A percentile compares a stretch with the other conserved stretches of the same genome.
phyloP scores from a whole-genome alignment of 225 moss, liverwort and hornwort genomes.

The Sphagnum contortum region DNA sequence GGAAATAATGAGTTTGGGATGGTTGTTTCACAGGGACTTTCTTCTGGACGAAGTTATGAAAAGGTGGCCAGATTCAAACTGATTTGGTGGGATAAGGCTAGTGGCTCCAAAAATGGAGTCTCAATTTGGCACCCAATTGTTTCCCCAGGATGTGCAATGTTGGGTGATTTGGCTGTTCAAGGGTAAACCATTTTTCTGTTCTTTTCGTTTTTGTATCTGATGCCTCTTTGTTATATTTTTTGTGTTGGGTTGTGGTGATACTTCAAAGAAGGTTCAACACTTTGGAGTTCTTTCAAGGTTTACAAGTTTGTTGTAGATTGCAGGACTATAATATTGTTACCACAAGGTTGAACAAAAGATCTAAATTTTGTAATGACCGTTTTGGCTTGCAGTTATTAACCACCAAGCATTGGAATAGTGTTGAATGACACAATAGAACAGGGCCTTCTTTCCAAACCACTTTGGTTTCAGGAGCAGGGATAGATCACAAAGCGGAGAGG shows the following conservation, averaged over 20 bases:
- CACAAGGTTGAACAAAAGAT: no score
- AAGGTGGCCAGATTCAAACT: constrained; percentile 80
- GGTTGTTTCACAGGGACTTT: constrained; percentile 5
- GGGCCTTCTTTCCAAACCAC: constrained; percentile 52
- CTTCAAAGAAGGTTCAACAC: no score
- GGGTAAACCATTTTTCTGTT: constrained; percentile 65
- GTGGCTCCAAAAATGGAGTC: constrained; percentile 59
- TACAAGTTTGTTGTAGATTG: no score
- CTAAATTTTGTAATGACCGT: no score
- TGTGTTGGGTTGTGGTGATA: no score
- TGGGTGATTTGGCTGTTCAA: constrained; percentile 76
- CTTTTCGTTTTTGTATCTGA: no score
- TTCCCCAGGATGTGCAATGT: constrained; percentile 61
- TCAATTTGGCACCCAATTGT: constrained; percentile 86
- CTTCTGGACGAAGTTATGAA: constrained; percentile 76
- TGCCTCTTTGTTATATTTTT: no score
- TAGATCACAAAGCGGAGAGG: constrained; percentile 54
- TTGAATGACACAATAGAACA: constrained; percentile 63
- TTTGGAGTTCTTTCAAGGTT: no score
- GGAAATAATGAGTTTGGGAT: no score
- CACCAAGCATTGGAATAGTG: constrained; percentile 77
- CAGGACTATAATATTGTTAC: no score
- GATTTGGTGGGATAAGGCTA: constrained; percentile 91
- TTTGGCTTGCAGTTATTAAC: constrained; percentile 62
- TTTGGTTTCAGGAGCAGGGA: constrained; percentile 54